phyloP scores from a whole-genome alignment of 2,329 filamentous ascomycete genomes.

The Geosmithia putterillii region DNA sequence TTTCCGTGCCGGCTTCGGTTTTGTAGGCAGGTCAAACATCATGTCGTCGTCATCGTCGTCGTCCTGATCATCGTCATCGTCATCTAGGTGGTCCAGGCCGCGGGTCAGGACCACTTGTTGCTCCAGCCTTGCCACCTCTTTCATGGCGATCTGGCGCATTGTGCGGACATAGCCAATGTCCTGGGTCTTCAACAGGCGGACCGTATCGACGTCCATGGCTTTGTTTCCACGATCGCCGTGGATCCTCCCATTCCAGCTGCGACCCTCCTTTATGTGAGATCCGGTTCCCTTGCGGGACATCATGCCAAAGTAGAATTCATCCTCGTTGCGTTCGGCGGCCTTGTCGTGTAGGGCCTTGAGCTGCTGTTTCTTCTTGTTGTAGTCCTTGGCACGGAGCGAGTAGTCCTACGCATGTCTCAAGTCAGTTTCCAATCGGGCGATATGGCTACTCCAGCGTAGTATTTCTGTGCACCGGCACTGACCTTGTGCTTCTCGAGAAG shows the following conservation, averaged over 20 bases:
- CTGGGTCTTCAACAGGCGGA: slow-evolving; percentile 56
- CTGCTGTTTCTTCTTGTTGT: slow-evolving; percentile 50
- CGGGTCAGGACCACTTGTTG: slow-evolving; percentile 34
- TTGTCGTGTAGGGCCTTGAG: slow-evolving; percentile 49
- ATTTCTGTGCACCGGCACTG: slow-evolving; percentile 6
- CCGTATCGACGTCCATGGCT: slow-evolving; percentile 41
- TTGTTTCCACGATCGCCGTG: slow-evolving; percentile 45
- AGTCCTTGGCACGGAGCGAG: slow-evolving; percentile 51
- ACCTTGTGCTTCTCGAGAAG: slow-evolving; percentile 94
- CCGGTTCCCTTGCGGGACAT: slow-evolving; percentile 46
- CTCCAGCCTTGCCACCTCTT: slow-evolving; percentile 44
- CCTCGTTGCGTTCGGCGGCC: slow-evolving; percentile 53
- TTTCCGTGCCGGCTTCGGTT: slow-evolving; percentile 26
- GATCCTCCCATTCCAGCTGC: slow-evolving; percentile 41
- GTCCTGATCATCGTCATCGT: slow-evolving; percentile 17
- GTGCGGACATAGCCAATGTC: slow-evolving; percentile 54
- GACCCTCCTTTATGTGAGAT: slow-evolving; percentile 31
- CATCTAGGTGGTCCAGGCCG: slow-evolving; percentile 22
- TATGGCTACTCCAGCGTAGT: no score
- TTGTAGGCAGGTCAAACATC: slow-evolving; percentile 14
- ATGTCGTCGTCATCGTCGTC: slow-evolving; percentile 18
- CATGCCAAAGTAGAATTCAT: slow-evolving; percentile 66
- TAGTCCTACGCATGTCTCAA: slow-evolving; percentile 39
- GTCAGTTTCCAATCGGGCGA: no score
- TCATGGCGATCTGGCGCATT: slow-evolving; percentile 44